These are phyloP conservation scores for Lepidium aucheri DNA, from an alignment of 345 rosid genomes.

Conservation along the genomic window DNA sequence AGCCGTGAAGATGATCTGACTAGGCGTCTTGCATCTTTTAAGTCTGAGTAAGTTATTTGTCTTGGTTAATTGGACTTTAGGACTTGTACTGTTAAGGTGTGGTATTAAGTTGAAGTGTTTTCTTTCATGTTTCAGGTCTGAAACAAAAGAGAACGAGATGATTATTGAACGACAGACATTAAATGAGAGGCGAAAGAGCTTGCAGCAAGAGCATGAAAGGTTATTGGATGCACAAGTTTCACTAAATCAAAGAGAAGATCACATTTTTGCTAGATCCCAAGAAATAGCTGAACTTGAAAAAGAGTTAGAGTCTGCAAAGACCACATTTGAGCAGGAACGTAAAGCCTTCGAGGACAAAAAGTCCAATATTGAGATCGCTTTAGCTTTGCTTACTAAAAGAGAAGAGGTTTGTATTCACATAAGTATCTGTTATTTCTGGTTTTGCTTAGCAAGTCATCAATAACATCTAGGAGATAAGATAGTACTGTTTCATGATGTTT, in stretches of 20 bases:
- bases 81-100: too few relatives aligned
- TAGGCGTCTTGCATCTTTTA: conserved; percentile 51
- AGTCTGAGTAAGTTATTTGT: conserved; percentile 57
- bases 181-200: conserved; percentile 59
- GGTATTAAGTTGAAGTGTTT: not conserved
- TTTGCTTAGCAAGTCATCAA: not conserved
- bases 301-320: conserved; percentile 50
- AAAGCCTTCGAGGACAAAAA: conserved; percentile 46
- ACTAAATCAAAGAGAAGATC: conserved; percentile 80
- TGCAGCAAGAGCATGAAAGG: conserved; percentile 77
- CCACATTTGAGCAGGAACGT: conserved; percentile 44
- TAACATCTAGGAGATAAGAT: not conserved
- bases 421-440: not conserved
- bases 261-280: conserved; percentile 54
- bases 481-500: not conserved
- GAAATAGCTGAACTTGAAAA: conserved; percentile 56
- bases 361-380: conserved; percentile 43
- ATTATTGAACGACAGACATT: conserved; percentile 53
- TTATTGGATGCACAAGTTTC: conserved; percentile 67
- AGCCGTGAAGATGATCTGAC: conserved; percentile 78
- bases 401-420: conserved; percentile 55
- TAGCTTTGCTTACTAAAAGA: conserved; percentile 49
- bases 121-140: conserved; percentile 46
- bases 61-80: not conserved
- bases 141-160: conserved; percentile 68